Percentiles rank a stretch among this genome's conserved stretches.
Conservation (phyloP, 768 basidiomycete species). For the Thelephora ganbajun region DNA sequence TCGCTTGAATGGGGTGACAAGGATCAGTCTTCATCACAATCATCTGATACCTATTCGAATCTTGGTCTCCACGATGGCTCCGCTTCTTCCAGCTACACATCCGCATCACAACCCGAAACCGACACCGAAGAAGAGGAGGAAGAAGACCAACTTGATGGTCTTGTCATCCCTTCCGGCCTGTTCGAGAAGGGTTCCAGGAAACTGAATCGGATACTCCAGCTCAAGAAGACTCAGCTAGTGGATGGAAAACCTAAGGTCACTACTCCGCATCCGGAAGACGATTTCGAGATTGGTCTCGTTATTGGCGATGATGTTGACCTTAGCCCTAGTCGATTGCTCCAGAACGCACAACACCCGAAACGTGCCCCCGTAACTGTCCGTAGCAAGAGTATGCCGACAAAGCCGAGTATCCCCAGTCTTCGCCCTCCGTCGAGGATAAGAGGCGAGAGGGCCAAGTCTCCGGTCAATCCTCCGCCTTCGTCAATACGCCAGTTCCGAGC, state of each 20-base stretch:
- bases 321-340: slow-evolving; percentile 59
- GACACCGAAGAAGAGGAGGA: slow-evolving; percentile 46
- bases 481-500: slow-evolving; percentile 56
- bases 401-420: slow-evolving; percentile 23
- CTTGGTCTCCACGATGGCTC: slow-evolving; percentile 32
- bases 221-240: slow-evolving; percentile 38
- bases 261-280: slow-evolving; percentile 61
- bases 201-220: slow-evolving; percentile 35
- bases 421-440: slow-evolving; percentile 55
- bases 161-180: slow-evolving; percentile 62
- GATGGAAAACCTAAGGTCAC: slow-evolving; percentile 38
- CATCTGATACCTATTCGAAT: slow-evolving; percentile 11
- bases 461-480: slow-evolving; percentile 49
- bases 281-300: slow-evolving; percentile 75
- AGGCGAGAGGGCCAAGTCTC: slow-evolving; percentile 58
- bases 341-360: slow-evolving; percentile 32
- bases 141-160: slow-evolving; percentile 57
- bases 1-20: slow-evolving; percentile 81
- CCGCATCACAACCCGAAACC: slow-evolving; percentile 48
- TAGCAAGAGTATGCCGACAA: slow-evolving; percentile 45
- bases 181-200: slow-evolving; percentile 52
- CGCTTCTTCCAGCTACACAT: slow-evolving; percentile 16
- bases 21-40: slow-evolving; percentile 69
- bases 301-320: slow-evolving; percentile 76
- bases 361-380: slow-evolving; percentile 21